phyloP scores from a whole-genome alignment of 2,329 filamentous ascomycete genomes.

The Epichloe coenophiala region DNA sequence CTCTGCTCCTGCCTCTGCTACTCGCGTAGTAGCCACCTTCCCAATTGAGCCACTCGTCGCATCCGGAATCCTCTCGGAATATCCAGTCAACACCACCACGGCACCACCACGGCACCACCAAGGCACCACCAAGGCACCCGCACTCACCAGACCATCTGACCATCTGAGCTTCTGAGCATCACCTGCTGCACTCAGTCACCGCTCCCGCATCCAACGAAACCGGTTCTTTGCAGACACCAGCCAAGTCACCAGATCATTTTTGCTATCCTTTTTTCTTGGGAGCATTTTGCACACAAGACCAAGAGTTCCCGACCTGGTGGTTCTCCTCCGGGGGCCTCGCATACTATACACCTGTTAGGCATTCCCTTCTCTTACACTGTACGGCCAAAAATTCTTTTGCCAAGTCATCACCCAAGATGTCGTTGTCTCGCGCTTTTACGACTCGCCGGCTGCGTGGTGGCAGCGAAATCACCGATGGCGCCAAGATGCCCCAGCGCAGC shows the following conservation, averaged over 20 bases:
- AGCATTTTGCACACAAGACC: neutral
- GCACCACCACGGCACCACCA: neutral
- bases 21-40: slow-evolving; percentile 6
- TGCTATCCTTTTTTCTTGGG: neutral
- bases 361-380: too few species aligned
- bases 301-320: neutral
- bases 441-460: slow-evolving; percentile 49
- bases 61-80: neutral
- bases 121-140: too few species aligned
- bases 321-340: too few species aligned
- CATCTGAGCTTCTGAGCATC: too few species aligned
- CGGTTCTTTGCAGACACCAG: neutral
- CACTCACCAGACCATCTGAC: neutral
- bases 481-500: slow-evolving; percentile 31
- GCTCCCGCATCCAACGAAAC: neutral
- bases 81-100: neutral
- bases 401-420: slow-evolving; percentile 20
- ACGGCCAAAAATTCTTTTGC: too few species aligned
- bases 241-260: neutral
- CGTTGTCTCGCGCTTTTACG: slow-evolving; percentile 58
- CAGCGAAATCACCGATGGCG: slow-evolving; percentile 29
- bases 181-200: slow-evolving; percentile 1
- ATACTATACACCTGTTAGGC: too few species aligned
- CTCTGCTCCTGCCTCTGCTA: neutral
- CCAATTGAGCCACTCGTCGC: slow-evolving; percentile 5